Percentiles rank a stretch among this genome's conserved stretches.
phyloP scores from a whole-genome alignment of 208 protist species.

The Leishmania gerbilli region DNA sequence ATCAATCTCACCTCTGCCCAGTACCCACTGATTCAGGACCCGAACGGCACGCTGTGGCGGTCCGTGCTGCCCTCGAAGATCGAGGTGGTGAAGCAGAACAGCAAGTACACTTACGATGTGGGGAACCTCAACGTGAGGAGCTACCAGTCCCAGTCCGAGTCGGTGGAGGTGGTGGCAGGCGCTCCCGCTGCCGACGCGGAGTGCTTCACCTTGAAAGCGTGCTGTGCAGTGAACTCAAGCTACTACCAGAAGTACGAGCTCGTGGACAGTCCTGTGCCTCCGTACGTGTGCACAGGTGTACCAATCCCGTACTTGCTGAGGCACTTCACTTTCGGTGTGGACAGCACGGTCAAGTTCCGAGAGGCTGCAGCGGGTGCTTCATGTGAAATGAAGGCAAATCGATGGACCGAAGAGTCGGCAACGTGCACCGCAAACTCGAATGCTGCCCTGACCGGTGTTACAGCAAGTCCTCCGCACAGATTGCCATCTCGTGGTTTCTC shows the following conservation, averaged over 20 bases:
- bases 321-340: slow-evolving; percentile 10
- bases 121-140: slow-evolving; percentile 19
- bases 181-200: slow-evolving; percentile 13
- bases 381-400: slow-evolving; percentile 3
- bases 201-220: slow-evolving; percentile 19
- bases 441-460: background rate
- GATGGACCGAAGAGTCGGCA: background rate
- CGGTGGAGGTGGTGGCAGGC: slow-evolving; percentile 11
- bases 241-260: slow-evolving; percentile 26
- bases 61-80: slow-evolving; percentile 10
- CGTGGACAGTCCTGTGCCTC: slow-evolving; percentile 28
- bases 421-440: background rate
- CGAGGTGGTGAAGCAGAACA: slow-evolving; percentile 26
- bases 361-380: background rate
- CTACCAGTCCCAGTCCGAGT: slow-evolving; percentile 33
- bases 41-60: slow-evolving; percentile 24
- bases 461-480: slow-evolving; percentile 7
- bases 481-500: background rate
- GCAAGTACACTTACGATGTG: slow-evolving; percentile 28
- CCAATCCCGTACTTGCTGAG: slow-evolving; percentile 12
- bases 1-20: slow-evolving; percentile 22
- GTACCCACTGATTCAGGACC: slow-evolving; percentile 21
- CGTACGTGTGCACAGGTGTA: slow-evolving; percentile 19
- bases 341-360: background rate
- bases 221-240: slow-evolving; percentile 20